Conservation (phyloP, 2,329 filamentous ascomycete species). For the Fusarium praegraminearum region DNA sequence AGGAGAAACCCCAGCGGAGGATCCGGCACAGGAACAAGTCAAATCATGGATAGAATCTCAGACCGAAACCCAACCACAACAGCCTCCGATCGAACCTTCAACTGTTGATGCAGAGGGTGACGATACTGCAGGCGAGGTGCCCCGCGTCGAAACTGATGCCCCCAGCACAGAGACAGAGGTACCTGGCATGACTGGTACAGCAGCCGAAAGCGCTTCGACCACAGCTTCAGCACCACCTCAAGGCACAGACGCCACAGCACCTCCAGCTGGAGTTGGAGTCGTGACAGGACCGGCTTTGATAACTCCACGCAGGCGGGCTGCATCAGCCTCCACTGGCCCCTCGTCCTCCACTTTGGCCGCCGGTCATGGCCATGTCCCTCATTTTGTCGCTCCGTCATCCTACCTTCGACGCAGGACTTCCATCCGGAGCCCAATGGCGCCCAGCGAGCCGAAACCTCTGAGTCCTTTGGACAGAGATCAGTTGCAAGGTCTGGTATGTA, state of each 20-base stretch:
- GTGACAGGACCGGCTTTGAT: constrained; percentile 33
- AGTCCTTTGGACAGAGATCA: constrained; percentile 80
- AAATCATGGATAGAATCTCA: constrained; percentile 40
- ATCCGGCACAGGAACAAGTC: constrained; percentile 30
- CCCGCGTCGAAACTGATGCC: constrained; percentile 29
- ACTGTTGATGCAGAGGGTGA: constrained; percentile 23
- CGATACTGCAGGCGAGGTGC: constrained; percentile 35
- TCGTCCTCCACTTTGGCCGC: constrained; percentile 40
- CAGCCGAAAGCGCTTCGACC: constrained; percentile 30
- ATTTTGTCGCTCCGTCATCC: constrained; percentile 70
- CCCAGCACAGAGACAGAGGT: constrained; percentile 13
- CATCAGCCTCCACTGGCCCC: constrained; percentile 39
- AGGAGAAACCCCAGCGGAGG: constrained; percentile 13
- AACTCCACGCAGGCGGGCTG: constrained; percentile 40
- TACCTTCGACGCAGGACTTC: constrained; percentile 62
- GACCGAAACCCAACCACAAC: constrained; percentile 27
- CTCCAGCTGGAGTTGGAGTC: constrained; percentile 13
- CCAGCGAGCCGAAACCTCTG: constrained; percentile 58
- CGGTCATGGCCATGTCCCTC: constrained; percentile 57
- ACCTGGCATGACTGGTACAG: constrained; percentile 22
- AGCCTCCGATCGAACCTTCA: constrained; percentile 26
- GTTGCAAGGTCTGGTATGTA: constrained; percentile 79
- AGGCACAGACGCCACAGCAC: constrained; percentile 13
- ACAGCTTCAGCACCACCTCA: constrained; percentile 19
- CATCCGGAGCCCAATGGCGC: constrained; percentile 53